These are phyloP conservation scores for Beta lomatogona DNA, from an alignment of 179 eudicot species.

Conservation along the genomic window DNA sequence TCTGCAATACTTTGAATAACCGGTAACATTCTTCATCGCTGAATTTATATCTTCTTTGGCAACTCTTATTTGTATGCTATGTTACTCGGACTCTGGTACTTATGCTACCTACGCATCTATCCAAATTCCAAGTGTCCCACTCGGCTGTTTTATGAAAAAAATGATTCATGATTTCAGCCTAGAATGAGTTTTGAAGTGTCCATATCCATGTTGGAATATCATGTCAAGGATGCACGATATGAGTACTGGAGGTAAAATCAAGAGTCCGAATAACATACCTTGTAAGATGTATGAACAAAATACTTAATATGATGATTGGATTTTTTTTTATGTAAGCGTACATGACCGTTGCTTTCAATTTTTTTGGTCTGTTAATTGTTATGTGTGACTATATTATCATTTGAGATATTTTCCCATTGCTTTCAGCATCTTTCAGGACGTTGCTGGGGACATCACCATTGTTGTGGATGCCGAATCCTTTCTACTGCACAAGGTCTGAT, in stretches of 20 bases:
- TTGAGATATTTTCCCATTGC: not conserved
- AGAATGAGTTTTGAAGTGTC: no score
- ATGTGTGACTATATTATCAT: not conserved
- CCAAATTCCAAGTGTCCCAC: no score
- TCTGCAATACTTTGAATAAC: conserved; percentile 32
- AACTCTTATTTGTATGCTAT: no score
- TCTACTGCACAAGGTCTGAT: conserved; percentile 63
- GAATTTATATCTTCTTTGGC: not conserved
- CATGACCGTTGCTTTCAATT: not conserved
- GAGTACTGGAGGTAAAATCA: no score
- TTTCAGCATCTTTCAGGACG: conserved; percentile 67
- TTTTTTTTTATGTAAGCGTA: not conserved
- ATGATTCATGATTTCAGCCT: no score
- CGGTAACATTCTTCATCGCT: conserved; percentile 21
- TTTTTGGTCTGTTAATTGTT: not conserved
- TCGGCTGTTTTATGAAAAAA: no score
- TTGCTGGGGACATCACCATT: conserved; percentile 63
- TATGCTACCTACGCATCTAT: no score
- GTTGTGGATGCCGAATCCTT: conserved; percentile 55
- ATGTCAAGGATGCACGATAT: no score
- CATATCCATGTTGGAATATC: no score
- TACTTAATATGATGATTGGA: not conserved
- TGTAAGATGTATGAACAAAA: not conserved
- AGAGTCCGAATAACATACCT: no score
- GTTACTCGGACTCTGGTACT: no score